Conservation (phyloP, 768 basidiomycete species). For the Hydnum rufescens region DNA sequence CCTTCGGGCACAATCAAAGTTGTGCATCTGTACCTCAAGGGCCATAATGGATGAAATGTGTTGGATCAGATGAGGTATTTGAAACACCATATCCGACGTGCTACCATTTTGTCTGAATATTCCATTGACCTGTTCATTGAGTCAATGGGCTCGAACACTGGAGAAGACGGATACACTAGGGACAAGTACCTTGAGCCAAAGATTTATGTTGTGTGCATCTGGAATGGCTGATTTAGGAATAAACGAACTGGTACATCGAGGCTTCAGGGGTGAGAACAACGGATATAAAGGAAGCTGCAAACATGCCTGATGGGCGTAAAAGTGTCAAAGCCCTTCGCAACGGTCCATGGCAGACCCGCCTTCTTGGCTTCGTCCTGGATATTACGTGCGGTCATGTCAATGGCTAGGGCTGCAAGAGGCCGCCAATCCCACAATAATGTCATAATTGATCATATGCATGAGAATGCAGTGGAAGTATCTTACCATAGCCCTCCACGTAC, state of each 20-base stretch:
- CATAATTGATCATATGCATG: too few relatives aligned
- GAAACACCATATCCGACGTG: constrained; percentile 82
- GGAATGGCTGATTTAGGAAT: constrained; percentile 50
- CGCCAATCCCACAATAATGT: too few relatives aligned
- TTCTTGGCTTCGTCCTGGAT: constrained; percentile 85
- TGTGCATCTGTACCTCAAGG: constrained; percentile 45
- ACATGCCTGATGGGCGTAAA: constrained; percentile 88
- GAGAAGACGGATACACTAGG: too few relatives aligned
- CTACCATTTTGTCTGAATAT: constrained; percentile 64
- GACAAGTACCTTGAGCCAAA: constrained; percentile 67
- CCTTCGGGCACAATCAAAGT: constrained; percentile 4
- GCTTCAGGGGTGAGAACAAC: constrained; percentile 1
- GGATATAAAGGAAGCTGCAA: constrained; percentile 9
- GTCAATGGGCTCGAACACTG: not conserved
- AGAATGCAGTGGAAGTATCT: too few relatives aligned
- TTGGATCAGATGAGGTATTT: constrained; percentile 68
- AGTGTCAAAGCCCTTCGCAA: constrained; percentile 92
- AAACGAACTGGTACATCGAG: constrained; percentile 34
- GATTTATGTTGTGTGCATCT: constrained; percentile 56
- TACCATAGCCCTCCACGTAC: constrained; percentile 86
- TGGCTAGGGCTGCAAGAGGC: constrained; percentile 54
- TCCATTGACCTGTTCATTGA: constrained; percentile 50
- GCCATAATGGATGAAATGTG: constrained; percentile 94
- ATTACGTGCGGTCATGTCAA: constrained; percentile 94
- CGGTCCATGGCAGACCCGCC: constrained; percentile 90